Conservation (phyloP, 495 filamentous ascomycete genomes). For the Penicillium soppii region DNA sequence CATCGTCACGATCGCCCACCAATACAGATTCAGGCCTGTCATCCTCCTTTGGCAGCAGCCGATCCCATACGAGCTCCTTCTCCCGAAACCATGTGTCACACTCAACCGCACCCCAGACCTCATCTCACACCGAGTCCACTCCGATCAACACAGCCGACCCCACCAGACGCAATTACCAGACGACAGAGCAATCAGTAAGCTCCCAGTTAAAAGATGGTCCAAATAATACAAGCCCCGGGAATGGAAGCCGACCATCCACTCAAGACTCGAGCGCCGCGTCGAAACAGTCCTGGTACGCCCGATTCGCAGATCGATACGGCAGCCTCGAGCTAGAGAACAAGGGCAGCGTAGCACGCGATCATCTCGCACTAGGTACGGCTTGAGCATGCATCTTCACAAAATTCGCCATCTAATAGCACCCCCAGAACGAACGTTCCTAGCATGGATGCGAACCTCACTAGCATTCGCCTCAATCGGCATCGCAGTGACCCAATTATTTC, state of each 20-base stretch:
- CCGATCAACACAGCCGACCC: conserved; percentile 29
- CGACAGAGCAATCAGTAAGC: conserved; percentile 24
- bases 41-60: conserved; percentile 23
- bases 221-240: background rate
- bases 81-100: conserved; percentile 13
- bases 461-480: conserved; percentile 97
- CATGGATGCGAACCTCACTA: conserved; percentile 93
- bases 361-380: conserved; percentile 82
- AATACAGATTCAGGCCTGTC: conserved; percentile 20
- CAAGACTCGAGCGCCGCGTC: conserved; percentile 15
- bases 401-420: background rate
- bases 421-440: conserved; percentile 91
- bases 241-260: conserved; percentile 1
- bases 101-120: conserved; percentile 11
- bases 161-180: conserved; percentile 34
- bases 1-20: conserved; percentile 27
- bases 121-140: conserved; percentile 29
- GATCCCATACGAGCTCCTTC: conserved; percentile 22
- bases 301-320: conserved; percentile 66
- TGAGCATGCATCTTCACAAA: background rate
- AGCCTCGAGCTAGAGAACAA: conserved; percentile 94
- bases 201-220: conserved; percentile 3
- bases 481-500: conserved; percentile 93
- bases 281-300: conserved; percentile 49
- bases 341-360: conserved; percentile 91